Base-by-base conservation (phyloP, 306 rosid genomes). In the Clitoria ternatea region DNA sequence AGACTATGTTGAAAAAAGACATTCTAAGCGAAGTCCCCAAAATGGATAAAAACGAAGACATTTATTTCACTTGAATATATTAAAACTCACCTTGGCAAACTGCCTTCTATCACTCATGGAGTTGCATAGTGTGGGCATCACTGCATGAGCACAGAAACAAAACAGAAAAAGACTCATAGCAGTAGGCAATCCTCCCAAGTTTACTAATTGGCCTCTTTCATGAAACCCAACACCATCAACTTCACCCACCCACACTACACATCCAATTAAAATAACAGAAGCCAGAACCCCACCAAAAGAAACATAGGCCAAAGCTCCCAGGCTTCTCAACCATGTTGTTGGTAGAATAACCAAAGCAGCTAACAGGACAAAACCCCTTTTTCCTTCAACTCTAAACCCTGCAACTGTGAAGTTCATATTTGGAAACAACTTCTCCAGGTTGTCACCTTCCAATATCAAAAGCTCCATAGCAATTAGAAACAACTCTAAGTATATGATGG, bases 361-460 rank as follows among this genome's bases (percentile, higher is more conserved):
- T 5, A 84, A 60, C 19, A 91, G 3, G 56, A 87, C 75, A 65
- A 85, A 91, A 24, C 81, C 74, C 33, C 59, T 49, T 36, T 75
- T 79, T 10, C 90, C 84, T 69, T 55, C 78, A 17, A 87, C 48
- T 56, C 43, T 30, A 24, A 83, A 18, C 20, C 76, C 67, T 17
- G 29, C 82, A 4, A 88, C 17, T 65, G 60, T 79, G 42, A 90
- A 63, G 9, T 39, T 66, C 61, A 44, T 33, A 49, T 68, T 49
- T 47, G 90, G 95, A 59, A 88, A 90, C 62, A 90, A 45, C 54
- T 73, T 85, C 20, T 73, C 80, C 11, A 90, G 29, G 52, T 77
- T 86, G 81, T 90, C 97, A 14, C 97, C 97, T 81, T 81, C 97
- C 23, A 86, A 23, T 65, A 90, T 84, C 26, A 90, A 85, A 69